Percentiles rank a stretch among this genome's conserved stretches.
phyloP scores from a whole-genome alignment of 2,329 filamentous ascomycete genomes.

The Calonectria fujianensis region DNA sequence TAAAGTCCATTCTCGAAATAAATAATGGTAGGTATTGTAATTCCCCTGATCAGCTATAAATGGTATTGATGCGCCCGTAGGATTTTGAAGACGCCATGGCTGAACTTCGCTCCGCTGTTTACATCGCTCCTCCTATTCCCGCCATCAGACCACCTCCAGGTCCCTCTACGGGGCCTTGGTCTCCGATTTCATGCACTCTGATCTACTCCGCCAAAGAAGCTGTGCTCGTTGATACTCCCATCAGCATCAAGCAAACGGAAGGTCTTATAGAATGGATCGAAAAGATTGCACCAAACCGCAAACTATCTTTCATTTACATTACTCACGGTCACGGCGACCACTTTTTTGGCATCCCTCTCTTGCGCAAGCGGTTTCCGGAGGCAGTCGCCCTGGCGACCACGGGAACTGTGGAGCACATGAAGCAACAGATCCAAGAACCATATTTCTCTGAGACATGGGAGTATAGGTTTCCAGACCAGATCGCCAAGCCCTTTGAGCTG shows the following conservation, averaged over 20 bases:
- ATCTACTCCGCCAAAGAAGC: background rate
- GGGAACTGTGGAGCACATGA: background rate
- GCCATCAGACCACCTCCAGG: background rate
- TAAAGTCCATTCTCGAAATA: background rate
- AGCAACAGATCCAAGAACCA: conserved; percentile 1
- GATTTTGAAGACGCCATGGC: background rate
- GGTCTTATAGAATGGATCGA: background rate
- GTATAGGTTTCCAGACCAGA: background rate
- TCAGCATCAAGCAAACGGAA: background rate
- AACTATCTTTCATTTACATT: conserved; percentile 6
- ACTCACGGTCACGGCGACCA: background rate
- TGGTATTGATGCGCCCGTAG: background rate
- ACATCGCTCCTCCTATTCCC: conserved; percentile 4
- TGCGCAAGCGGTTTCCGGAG: background rate
- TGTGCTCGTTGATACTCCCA: conserved; percentile 3
- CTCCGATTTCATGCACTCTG: conserved; percentile 2
- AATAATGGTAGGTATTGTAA: background rate
- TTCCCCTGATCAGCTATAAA: no score
- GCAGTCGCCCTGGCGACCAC: background rate
- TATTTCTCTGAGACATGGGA: conserved; percentile 1
- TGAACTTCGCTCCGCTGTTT: conserved; percentile 2
- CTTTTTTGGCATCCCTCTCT: conserved; percentile 9
- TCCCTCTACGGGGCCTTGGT: background rate
- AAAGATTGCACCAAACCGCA: background rate
- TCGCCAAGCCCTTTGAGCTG: background rate